Evolutionary conservation across 768 basidiomycete genomes (phyloP).

Genomic region (Tylopilus sp.): DNA sequence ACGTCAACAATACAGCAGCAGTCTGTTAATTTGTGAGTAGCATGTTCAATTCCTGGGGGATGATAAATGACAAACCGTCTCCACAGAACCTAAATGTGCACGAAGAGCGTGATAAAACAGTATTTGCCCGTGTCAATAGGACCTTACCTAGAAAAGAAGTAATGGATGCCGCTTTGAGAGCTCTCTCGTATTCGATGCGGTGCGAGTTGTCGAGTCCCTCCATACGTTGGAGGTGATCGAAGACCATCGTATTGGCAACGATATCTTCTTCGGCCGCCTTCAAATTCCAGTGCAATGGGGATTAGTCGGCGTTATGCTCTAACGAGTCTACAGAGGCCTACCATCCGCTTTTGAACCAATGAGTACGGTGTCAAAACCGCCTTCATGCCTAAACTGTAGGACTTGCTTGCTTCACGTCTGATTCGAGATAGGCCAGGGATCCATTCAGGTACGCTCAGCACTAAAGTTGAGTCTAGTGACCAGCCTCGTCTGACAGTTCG

Average conservation of each 20-base stretch:
- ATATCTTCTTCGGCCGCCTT: background rate
- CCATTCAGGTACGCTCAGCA: too few relatives aligned
- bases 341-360: background rate
- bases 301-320: background rate
- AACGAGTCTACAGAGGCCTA: background rate
- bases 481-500: too few relatives aligned
- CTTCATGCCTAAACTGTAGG: background rate
- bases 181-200: constrained; percentile 1
- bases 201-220: constrained; percentile 7
- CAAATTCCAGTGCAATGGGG: background rate
- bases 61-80: too few relatives aligned
- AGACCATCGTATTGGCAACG: background rate
- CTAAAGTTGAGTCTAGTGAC: too few relatives aligned
- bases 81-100: too few relatives aligned
- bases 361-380: background rate
- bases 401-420: background rate
- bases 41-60: too few relatives aligned
- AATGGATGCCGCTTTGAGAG: background rate
- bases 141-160: background rate
- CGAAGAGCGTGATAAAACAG: too few relatives aligned
- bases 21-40: too few relatives aligned
- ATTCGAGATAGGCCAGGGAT: background rate
- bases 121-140: background rate
- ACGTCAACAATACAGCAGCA: background rate
- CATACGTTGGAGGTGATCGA: constrained; percentile 6